Conservation (phyloP, 176 grass and related monocot genomes). For the Rhynchospora breviuscula region DNA sequence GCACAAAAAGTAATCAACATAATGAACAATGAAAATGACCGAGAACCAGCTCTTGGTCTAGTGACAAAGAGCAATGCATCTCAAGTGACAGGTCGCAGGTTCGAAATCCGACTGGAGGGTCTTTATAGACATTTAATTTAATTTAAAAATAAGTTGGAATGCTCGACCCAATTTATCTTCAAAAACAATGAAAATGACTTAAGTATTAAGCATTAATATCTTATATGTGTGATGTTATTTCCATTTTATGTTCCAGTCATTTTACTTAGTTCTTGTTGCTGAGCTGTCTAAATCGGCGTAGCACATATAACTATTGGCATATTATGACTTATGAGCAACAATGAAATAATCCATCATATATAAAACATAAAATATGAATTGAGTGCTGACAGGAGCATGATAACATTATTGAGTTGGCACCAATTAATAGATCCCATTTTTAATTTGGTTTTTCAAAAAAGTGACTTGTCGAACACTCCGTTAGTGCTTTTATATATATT, state of each 20-base stretch:
- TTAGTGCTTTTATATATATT: not conserved
- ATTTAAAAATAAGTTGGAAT: too few species aligned
- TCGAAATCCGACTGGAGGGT: too few species aligned
- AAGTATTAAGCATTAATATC: not conserved
- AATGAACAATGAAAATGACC: too few species aligned
- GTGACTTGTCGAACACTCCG: not conserved
- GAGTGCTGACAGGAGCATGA: not conserved
- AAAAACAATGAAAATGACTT: not conserved
- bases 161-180: too few species aligned
- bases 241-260: not conserved
- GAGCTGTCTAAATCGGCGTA: not conserved
- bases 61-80: too few species aligned
- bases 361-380: not conserved
- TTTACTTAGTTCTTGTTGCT: not conserved
- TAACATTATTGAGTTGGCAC: not conserved
- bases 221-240: constrained; percentile 14
- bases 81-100: too few species aligned
- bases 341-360: not conserved
- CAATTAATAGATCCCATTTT: not conserved
- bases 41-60: too few species aligned
- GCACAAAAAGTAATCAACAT: too few species aligned
- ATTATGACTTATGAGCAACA: not conserved
- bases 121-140: too few species aligned
- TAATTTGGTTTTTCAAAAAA: not conserved
- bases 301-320: not conserved